A percentile compares a stretch with the other conserved stretches of the same genome.
These are phyloP conservation scores for Astraeus odoratus DNA, from an alignment of 768 basidiomycete species.

Conservation along the genomic window DNA sequence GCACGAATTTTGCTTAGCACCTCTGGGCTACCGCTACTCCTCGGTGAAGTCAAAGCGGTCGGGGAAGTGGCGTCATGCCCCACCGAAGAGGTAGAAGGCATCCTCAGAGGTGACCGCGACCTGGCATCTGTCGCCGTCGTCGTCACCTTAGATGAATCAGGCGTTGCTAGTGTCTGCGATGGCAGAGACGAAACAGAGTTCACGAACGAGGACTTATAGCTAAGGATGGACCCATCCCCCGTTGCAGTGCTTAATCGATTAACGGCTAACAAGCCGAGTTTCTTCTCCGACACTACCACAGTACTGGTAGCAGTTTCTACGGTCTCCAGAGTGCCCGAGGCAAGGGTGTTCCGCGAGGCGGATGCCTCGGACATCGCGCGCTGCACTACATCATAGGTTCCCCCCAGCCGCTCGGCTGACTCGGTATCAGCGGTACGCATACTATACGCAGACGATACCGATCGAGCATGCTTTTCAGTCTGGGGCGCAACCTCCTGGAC, in stretches of 20 bases:
- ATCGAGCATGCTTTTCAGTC: conserved; percentile 24
- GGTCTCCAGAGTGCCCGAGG: conserved; percentile 19
- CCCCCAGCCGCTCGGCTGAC: conserved; percentile 58
- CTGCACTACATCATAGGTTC: conserved; percentile 66
- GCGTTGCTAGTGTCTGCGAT: neutral
- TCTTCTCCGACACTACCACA: neutral
- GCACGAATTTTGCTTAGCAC: conserved; percentile 50
- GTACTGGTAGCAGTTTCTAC: conserved; percentile 3
- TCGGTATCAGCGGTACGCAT: conserved; percentile 63
- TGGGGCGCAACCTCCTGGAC: neutral
- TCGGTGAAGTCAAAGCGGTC: conserved; percentile 7
- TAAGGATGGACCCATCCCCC: neutral
- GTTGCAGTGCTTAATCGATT: neutral
- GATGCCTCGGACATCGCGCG: conserved; percentile 29
- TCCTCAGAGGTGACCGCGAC: neutral
- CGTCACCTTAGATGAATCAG: neutral
- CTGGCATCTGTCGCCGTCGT: neutral
- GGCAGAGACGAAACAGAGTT: neutral
- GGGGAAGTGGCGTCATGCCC: neutral
- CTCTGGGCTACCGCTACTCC: conserved; percentile 9
- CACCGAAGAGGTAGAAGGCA: neutral
- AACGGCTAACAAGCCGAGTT: conserved; percentile 10
- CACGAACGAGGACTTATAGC: neutral
- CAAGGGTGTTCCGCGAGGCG: conserved; percentile 16
- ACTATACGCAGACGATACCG: conserved; percentile 44